phyloP scores from a whole-genome alignment of 2,329 filamentous ascomycete genomes.

The Fusarium goolgardi region DNA sequence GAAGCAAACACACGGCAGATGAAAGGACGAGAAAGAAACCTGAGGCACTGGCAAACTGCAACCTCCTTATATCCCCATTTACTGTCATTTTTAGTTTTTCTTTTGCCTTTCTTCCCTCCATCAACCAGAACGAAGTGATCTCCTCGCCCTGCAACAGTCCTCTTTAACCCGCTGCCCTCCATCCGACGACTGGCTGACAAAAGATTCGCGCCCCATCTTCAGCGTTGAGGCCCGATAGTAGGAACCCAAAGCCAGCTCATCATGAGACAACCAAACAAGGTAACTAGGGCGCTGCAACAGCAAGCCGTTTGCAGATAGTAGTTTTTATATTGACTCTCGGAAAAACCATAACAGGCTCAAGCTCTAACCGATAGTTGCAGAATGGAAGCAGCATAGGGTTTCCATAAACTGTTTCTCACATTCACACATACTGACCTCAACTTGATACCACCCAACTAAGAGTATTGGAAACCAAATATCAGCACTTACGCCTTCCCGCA shows the following conservation, averaged over 20 bases:
- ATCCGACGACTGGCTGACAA: slow-evolving; percentile 35
- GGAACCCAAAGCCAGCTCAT: slow-evolving; percentile 30
- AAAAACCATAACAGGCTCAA: neutral
- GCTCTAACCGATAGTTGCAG: neutral
- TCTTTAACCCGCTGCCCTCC: slow-evolving; percentile 36
- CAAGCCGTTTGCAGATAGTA: neutral
- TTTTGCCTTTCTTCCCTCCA: slow-evolving; percentile 23
- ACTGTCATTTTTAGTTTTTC: slow-evolving; percentile 31
- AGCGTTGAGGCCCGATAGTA: slow-evolving; percentile 40
- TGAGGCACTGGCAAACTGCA: slow-evolving; percentile 38
- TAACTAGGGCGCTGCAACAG: slow-evolving; percentile 1
- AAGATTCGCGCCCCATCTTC: slow-evolving; percentile 34
- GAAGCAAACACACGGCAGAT: slow-evolving; percentile 4
- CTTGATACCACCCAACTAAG: slow-evolving; percentile 35
- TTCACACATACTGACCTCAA: slow-evolving; percentile 30
- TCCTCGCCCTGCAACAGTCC: slow-evolving; percentile 34
- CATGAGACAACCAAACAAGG: slow-evolving; percentile 21
- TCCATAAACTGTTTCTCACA: slow-evolving; percentile 10
- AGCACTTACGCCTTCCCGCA: slow-evolving; percentile 35
- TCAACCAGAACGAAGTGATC: slow-evolving; percentile 30
- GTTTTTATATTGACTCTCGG: neutral
- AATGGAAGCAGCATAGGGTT: neutral
- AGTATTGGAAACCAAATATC: slow-evolving; percentile 9
- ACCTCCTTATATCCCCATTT: slow-evolving; percentile 35
- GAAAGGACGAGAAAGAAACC: slow-evolving; percentile 8